Percentiles rank a stretch among this genome's conserved stretches.
Conservation (phyloP, 345 rosid genomes). For the Populus nigra region DNA sequence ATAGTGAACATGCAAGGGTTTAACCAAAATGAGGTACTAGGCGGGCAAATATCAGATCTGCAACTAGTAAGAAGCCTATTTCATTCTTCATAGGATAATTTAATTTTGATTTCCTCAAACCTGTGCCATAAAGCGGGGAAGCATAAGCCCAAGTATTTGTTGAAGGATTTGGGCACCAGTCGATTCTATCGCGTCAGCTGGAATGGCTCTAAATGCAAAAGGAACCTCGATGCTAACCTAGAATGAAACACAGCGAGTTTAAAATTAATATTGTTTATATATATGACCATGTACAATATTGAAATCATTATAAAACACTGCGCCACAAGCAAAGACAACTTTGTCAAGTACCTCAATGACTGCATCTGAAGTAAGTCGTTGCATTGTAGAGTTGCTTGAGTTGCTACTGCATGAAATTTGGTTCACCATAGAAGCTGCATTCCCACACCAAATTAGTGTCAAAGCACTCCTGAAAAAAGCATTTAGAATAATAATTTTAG, state of each 20-base stretch:
- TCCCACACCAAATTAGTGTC: constrained; percentile 42
- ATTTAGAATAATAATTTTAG: constrained; percentile 17
- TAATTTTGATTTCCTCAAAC: constrained; percentile 36
- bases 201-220: constrained; percentile 68
- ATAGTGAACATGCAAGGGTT: not conserved
- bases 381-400: constrained; percentile 38
- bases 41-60: not conserved
- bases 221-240: constrained; percentile 84
- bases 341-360: constrained; percentile 61
- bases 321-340: constrained; percentile 3
- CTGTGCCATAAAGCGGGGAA: constrained; percentile 93
- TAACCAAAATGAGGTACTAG: not conserved
- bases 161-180: constrained; percentile 78
- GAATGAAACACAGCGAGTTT: not conserved
- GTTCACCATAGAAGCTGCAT: constrained; percentile 94
- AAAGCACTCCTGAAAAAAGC: constrained; percentile 32
- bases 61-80: not conserved
- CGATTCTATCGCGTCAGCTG: constrained; percentile 66
- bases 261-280: not conserved
- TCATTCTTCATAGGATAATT: constrained; percentile 11
- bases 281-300: not conserved
- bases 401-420: constrained; percentile 60
- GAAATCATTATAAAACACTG: constrained; percentile 5
- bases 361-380: constrained; percentile 78
- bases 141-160: constrained; percentile 76